A percentile compares a stretch with the other conserved stretches of the same genome.
phyloP scores from a whole-genome alignment of 805 yeast genomes.

The Yamadazyma akitaensis region DNA sequence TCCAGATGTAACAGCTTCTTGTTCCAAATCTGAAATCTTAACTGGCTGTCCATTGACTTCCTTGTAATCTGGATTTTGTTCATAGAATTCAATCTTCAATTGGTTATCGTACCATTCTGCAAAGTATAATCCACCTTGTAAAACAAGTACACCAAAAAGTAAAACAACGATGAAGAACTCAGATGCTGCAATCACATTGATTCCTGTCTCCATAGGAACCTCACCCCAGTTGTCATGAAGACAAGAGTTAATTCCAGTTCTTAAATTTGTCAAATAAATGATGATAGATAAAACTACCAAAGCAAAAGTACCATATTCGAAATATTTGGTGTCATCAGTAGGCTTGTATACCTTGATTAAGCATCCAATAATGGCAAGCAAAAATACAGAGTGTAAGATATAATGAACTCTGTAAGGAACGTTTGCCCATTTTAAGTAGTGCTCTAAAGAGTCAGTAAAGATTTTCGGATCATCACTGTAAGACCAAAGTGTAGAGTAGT shows the following conservation, averaged over 20 bases:
- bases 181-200: slow-evolving; percentile 89
- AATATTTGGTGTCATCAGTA: slow-evolving; percentile 74
- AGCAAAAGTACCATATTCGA: slow-evolving; percentile 86
- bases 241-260: slow-evolving; percentile 73
- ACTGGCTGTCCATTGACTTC: slow-evolving; percentile 14
- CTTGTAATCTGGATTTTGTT: slow-evolving; percentile 22
- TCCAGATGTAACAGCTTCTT: slow-evolving; percentile 6
- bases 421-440: slow-evolving; percentile 71
- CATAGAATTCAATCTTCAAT: slow-evolving; percentile 30
- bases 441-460: slow-evolving; percentile 60
- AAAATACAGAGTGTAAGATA: slow-evolving; percentile 58
- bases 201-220: slow-evolving; percentile 78
- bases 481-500: slow-evolving; percentile 71
- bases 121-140: slow-evolving; percentile 88
- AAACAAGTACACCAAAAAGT: slow-evolving; percentile 71
- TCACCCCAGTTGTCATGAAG: slow-evolving; percentile 87
- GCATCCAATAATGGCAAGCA: slow-evolving; percentile 68
- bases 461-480: slow-evolving; percentile 32
- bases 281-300: slow-evolving; percentile 69
- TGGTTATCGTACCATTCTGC: slow-evolving; percentile 60
- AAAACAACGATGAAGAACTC: slow-evolving; percentile 70
- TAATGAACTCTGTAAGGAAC: slow-evolving; percentile 59
- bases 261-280: slow-evolving; percentile 80
- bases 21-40: slow-evolving; percentile 15
- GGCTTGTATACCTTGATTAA: slow-evolving; percentile 83